Conservation (phyloP, 148 eudicot species). For the Diospyros kaki region DNA sequence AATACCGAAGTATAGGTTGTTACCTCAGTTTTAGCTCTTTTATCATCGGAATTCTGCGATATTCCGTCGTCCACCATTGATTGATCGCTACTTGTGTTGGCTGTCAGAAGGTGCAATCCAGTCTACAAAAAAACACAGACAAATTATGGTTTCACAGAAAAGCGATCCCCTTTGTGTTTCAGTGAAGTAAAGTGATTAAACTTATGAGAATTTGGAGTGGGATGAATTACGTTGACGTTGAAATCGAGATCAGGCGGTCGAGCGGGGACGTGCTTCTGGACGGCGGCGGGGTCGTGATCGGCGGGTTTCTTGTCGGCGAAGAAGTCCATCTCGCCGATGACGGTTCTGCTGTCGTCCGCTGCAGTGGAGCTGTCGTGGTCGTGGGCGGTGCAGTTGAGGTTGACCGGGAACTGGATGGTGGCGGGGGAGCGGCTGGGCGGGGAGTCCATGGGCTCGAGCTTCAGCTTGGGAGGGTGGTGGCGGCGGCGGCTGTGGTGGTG, state of each 20-base stretch:
- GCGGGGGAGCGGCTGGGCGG: constrained; percentile 16
- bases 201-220: not conserved
- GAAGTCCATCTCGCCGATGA: constrained; percentile 54
- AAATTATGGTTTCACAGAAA: not conserved
- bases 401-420: constrained; percentile 45
- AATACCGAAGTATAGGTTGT: not conserved
- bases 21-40: constrained; percentile 45
- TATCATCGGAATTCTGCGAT: constrained; percentile 38
- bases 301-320: constrained; percentile 31
- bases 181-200: not conserved
- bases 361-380: not conserved
- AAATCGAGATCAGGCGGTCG: constrained; percentile 17
- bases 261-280: not conserved
- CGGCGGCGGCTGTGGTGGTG: constrained; percentile 11
- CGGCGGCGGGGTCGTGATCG: not conserved
- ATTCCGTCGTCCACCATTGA: constrained; percentile 48
- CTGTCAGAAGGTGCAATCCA: constrained; percentile 47
- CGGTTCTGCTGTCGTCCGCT: constrained; percentile 23
- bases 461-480: constrained; percentile 14
- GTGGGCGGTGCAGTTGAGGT: constrained; percentile 22
- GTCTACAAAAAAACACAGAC: constrained; percentile 23
- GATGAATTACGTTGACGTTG: constrained; percentile 29
- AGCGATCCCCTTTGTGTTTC: not conserved
- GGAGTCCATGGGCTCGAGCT: constrained; percentile 19
- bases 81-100: constrained; percentile 52